Percentiles rank a stretch among this genome's conserved stretches.
Evolutionary conservation across 2,329 filamentous ascomycete species (phyloP).

Genomic region (Penicillium sp.): DNA sequence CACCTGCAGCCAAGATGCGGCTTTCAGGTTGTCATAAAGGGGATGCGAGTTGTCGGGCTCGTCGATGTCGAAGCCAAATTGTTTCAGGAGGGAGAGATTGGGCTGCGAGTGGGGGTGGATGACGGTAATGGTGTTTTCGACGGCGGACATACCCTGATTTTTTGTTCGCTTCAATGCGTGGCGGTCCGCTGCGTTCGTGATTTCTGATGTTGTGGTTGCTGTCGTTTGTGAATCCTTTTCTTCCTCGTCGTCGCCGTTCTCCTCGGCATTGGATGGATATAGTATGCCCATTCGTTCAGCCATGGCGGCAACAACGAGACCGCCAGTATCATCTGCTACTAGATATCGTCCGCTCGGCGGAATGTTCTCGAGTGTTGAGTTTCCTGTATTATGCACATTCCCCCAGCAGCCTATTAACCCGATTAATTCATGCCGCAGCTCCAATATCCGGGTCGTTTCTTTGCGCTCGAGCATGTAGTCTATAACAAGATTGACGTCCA

Average conservation of each 20-base stretch:
- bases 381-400: slow-evolving; percentile 74
- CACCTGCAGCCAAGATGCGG: slow-evolving; percentile 88
- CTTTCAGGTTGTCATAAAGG: slow-evolving; percentile 73
- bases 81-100: slow-evolving; percentile 84
- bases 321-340: slow-evolving; percentile 81
- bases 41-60: slow-evolving; percentile 67
- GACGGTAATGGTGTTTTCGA: slow-evolving; percentile 56
- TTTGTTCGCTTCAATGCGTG: slow-evolving; percentile 18
- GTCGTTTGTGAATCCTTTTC: slow-evolving; percentile 13
- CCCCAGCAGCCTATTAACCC: slow-evolving; percentile 82
- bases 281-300: slow-evolving; percentile 87
- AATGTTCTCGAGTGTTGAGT: slow-evolving; percentile 23
- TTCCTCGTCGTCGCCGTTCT: slow-evolving; percentile 19
- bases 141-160: slow-evolving; percentile 33
- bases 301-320: slow-evolving; percentile 74
- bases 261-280: slow-evolving; percentile 43
- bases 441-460: slow-evolving; percentile 75
- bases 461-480: slow-evolving; percentile 76
- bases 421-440: slow-evolving; percentile 78
- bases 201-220: neutral
- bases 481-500: slow-evolving; percentile 73
- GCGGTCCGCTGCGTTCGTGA: slow-evolving; percentile 7
- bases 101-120: slow-evolving; percentile 67
- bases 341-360: slow-evolving; percentile 64
- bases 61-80: slow-evolving; percentile 78